phyloP scores from a whole-genome alignment of 805 yeast genomes.

The Candida silvatica region DNA sequence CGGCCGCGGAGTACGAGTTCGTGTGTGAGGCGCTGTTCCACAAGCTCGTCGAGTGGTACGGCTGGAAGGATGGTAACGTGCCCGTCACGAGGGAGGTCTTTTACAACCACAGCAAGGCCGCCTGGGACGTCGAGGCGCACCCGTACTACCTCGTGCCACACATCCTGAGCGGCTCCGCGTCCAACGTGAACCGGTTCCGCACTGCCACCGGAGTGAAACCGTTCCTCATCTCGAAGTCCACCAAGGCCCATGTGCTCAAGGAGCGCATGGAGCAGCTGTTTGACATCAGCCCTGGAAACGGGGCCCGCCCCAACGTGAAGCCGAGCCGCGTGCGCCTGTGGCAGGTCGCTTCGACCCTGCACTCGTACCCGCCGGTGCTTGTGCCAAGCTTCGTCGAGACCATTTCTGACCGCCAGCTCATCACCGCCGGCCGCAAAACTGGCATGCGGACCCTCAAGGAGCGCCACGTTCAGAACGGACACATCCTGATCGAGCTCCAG shows the following conservation, averaged over 20 bases:
- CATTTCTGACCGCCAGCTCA: constrained; percentile 10
- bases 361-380: constrained; percentile 11
- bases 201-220: constrained; percentile 27
- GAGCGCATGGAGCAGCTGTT: constrained; percentile 14
- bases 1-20: constrained; percentile 23
- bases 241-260: constrained; percentile 21
- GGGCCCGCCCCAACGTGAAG: too few species aligned
- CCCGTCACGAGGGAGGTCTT: constrained; percentile 30
- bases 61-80: constrained; percentile 29
- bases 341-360: constrained; percentile 12
- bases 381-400: constrained; percentile 10
- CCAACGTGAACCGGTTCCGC: constrained; percentile 20
- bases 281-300: constrained; percentile 10
- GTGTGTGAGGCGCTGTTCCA: constrained; percentile 38
- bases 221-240: constrained; percentile 27
- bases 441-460: constrained; percentile 4
- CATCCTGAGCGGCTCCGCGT: constrained; percentile 11
- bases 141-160: constrained; percentile 22
- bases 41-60: constrained; percentile 45
- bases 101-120: constrained; percentile 15
- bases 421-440: constrained; percentile 17
- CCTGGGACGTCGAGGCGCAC: constrained; percentile 15
- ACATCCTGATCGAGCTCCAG: constrained; percentile 20
- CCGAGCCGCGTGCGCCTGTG: constrained; percentile 14
- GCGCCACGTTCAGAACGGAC: constrained; percentile 7